phyloP scores from a whole-genome alignment of 2,329 filamentous ascomycete genomes.

The Chrysoporthe deuterocubensis region DNA sequence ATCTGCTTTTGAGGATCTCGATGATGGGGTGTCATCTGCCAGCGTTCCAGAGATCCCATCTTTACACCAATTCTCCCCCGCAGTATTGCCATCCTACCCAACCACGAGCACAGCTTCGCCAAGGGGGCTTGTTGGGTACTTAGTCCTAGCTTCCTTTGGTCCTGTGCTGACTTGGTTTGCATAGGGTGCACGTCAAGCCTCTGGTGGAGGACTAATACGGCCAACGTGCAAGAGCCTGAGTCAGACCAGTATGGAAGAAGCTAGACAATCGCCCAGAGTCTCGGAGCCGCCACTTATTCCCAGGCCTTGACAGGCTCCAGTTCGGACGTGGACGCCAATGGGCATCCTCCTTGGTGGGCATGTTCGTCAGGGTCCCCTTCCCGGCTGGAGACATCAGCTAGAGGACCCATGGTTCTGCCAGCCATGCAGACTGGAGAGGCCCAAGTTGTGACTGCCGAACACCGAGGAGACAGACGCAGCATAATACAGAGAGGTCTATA shows the following conservation, averaged over 20 bases:
- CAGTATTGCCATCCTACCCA: not conserved
- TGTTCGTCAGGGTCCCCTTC: not conserved
- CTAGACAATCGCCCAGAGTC: not conserved
- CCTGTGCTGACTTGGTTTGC: not conserved
- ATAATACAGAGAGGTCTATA: not conserved
- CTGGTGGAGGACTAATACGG: not conserved
- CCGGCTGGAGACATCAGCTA: not conserved
- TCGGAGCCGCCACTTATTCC: not conserved
- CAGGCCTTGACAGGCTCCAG: not conserved
- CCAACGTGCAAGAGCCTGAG: not conserved
- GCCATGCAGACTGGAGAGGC: not conserved
- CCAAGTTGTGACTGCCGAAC: not conserved
- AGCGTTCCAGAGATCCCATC: not conserved
- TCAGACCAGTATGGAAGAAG: not conserved
- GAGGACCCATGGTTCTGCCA: not conserved
- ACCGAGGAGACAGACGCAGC: not conserved
- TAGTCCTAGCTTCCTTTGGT: not conserved
- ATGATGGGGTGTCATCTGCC: no score
- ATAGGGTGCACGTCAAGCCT: not conserved
- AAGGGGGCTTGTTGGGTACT: slow-evolving; percentile 1
- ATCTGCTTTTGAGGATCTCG: no score
- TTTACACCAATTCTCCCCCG: not conserved
- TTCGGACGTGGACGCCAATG: not conserved
- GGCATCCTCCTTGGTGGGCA: not conserved
- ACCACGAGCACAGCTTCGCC: not conserved